A percentile compares a stretch with the other conserved stretches of the same genome.
phyloP scores from a whole-genome alignment of 1,284 basidiomycete genomes.

The Cutaneotrichosporon mucoides region DNA sequence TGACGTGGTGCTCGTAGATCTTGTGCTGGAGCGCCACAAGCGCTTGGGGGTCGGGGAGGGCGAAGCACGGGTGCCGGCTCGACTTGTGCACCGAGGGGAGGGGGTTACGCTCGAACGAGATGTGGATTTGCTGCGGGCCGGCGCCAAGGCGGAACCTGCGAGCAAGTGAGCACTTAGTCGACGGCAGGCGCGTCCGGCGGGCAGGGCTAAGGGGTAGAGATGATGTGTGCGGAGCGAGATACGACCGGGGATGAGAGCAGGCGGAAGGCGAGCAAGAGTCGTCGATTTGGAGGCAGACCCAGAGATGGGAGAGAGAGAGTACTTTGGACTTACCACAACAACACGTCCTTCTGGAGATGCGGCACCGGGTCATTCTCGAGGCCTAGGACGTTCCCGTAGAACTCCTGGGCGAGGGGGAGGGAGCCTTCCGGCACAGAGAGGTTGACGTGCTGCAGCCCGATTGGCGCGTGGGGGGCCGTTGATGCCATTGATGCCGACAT shows the following conservation, averaged over 20 bases:
- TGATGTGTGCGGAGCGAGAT: too few species aligned
- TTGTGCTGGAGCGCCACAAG: conserved; percentile 35
- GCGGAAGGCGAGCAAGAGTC: too few species aligned
- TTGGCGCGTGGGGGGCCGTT: conserved; percentile 22
- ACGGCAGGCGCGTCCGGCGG: too few species aligned
- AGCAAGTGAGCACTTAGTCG: too few species aligned
- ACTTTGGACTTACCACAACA: conserved; percentile 43
- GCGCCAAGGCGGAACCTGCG: conserved; percentile 38
- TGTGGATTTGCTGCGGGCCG: conserved; percentile 42
- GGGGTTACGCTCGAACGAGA: conserved; percentile 27
- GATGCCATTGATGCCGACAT: too few species aligned
- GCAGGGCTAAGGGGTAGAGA: too few species aligned
- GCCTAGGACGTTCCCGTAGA: conserved; percentile 43
- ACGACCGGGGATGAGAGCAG: too few species aligned
- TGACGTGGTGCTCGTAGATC: conserved; percentile 34
- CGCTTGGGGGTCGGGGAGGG: conserved; percentile 26
- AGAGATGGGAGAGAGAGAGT: too few species aligned
- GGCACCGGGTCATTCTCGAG: conserved; percentile 41
- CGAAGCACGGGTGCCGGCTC: conserved; percentile 44
- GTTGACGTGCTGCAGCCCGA: conserved; percentile 44
- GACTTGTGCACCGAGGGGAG: conserved; percentile 16
- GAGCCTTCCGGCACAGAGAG: conserved; percentile 38
- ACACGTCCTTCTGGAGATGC: conserved; percentile 27
- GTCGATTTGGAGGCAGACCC: too few species aligned
- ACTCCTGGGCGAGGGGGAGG: conserved; percentile 41